phyloP scores from a whole-genome alignment of 495 filamentous ascomycete genomes.

The Penicillium turbatum region DNA sequence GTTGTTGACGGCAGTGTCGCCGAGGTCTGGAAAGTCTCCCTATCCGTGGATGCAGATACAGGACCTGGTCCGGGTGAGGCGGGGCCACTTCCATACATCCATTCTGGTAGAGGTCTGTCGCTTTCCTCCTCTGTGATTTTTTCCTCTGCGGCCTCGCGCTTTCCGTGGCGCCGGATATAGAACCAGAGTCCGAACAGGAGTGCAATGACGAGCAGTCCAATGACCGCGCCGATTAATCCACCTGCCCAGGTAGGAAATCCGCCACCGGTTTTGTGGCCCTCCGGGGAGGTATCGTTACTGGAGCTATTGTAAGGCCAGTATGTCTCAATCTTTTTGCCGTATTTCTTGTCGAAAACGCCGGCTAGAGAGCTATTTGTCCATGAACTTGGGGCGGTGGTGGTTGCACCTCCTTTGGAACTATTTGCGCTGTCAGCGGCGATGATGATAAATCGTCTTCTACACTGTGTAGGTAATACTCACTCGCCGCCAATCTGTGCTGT shows the following conservation, averaged over 20 bases:
- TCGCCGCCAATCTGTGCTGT: conserved; percentile 57
- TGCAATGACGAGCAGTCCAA: conserved; percentile 57
- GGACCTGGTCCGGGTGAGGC: background rate
- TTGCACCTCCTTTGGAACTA: conserved; percentile 56
- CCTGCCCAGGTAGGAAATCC: conserved; percentile 57
- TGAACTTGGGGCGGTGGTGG: conserved; percentile 41
- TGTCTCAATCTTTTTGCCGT: conserved; percentile 51
- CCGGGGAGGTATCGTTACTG: background rate
- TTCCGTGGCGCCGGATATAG: conserved; percentile 47
- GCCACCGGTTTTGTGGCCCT: conserved; percentile 10
- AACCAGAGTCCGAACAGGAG: conserved; percentile 52
- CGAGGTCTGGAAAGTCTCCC: background rate
- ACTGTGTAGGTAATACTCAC: conserved; percentile 26
- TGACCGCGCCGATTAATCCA: conserved; percentile 62
- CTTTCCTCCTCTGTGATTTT: background rate
- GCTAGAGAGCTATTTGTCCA: conserved; percentile 51
- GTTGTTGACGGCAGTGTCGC: background rate
- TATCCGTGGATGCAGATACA: background rate
- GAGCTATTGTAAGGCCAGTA: conserved; percentile 56
- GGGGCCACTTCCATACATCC: conserved; percentile 2
- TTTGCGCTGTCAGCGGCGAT: background rate
- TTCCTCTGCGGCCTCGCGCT: background rate
- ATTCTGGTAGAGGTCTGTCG: background rate
- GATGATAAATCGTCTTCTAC: background rate
- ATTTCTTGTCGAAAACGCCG: conserved; percentile 51